Evolutionary conservation across 345 rosid genomes (phyloP), one percentile per base, ranked within the genome.

Genomic region (Excoecaria cochinchinensis): DNA sequence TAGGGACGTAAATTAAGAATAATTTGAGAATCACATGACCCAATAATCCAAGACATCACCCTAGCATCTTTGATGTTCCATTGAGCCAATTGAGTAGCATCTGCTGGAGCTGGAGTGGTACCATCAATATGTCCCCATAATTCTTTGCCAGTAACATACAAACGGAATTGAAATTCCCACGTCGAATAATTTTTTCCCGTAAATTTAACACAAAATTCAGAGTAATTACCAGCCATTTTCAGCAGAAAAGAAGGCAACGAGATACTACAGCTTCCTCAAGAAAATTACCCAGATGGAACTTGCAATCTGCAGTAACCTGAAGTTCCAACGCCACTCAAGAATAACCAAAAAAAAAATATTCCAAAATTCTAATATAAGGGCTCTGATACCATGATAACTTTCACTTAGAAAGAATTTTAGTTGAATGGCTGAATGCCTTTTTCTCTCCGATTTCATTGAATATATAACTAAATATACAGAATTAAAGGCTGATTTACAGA

Each of bases 161-260:
- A 17, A 44, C 6, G 31, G 31, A 77, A 74, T 40, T 81, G 52
- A 24, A 77, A 77, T 31, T 74, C 66, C 53, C 74, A 81, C 0
- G 68, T 3, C 7, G 58, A 62, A 76, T 66, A 72, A 16, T 73
- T 76, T 80, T 77, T 17, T 38, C n/a, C 46, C 2, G 19, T 64
- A 11, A 78, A 74, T 0, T 17, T 3, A 2, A 63, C 36, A 39
- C 39, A 59, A 59, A 25, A 25, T 25, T 11, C 40, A 59, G 6
- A 59, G 39, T 59, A 5, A 5, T 52, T 52, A 52, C 57, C 17
- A 52, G 5, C 57, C 57, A 52, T 52, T 52, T 52, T 52, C 4
- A 14, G 57, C 19, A 52, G 53, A 52, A 15, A 52, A 52, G 3
- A 12, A 52, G 53, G 10, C 16, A 50, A 50, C 10, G 10, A 50